Percentiles rank a stretch among this genome's conserved stretches.
Evolutionary conservation across 306 rosid genomes (phyloP).

Genomic region (Medicago ruthenica): DNA sequence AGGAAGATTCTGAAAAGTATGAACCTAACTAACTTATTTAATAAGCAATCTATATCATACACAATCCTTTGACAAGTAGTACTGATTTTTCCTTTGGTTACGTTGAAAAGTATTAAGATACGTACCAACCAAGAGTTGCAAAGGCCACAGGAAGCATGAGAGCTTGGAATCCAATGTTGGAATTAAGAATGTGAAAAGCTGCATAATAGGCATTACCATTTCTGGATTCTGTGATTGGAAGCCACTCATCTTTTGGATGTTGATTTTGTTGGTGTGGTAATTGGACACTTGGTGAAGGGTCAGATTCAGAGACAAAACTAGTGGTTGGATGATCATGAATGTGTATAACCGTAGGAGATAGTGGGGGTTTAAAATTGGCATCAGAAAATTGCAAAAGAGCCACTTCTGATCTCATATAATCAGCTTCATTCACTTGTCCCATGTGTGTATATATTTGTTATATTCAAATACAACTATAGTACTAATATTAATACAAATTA

Average conservation of each 20-base stretch:
- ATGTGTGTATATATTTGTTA: background rate
- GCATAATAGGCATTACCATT: conserved; percentile 55
- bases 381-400: conserved; percentile 14
- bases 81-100: too few species aligned
- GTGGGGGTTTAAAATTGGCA: conserved; percentile 20
- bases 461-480: background rate
- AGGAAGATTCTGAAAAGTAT: too few species aligned
- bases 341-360: conserved; percentile 12
- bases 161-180: conserved; percentile 67
- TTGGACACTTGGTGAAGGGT: background rate
- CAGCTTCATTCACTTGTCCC: conserved; percentile 28
- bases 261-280: background rate
- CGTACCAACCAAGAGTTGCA: conserved; percentile 75
- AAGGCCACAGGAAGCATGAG: conserved; percentile 69
- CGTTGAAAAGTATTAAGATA: background rate
- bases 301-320: background rate
- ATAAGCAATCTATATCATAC: too few species aligned
- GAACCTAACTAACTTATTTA: too few species aligned
- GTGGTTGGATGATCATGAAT: conserved; percentile 1
- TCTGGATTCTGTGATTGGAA: conserved; percentile 67
- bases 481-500: background rate
- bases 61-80: too few species aligned
- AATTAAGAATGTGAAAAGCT: conserved; percentile 54
- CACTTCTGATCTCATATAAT: conserved; percentile 19
- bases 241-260: conserved; percentile 60